These are phyloP conservation scores for Mycena venus DNA, from an alignment of 768 basidiomycete species.

Conservation along the genomic window DNA sequence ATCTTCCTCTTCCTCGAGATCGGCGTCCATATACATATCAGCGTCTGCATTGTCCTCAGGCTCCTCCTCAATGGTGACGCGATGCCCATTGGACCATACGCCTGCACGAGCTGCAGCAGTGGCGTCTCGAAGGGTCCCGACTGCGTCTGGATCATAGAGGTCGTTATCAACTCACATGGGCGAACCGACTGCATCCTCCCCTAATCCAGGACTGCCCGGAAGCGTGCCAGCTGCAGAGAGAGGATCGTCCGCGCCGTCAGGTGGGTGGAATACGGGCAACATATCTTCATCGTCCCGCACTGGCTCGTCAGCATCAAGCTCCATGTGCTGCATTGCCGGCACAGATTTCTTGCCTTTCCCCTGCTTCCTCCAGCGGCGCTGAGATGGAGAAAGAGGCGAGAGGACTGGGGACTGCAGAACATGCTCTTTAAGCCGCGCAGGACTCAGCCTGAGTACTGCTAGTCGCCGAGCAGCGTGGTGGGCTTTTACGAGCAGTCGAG, in stretches of 20 bases:
- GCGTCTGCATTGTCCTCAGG: neutral
- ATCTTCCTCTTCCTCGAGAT: neutral
- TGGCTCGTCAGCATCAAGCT: neutral
- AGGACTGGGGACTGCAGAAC: no score
- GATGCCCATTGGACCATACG: conserved; percentile 12
- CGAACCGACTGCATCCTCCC: no score
- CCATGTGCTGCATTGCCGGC: no score
- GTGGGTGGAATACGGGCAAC: neutral
- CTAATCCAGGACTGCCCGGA: no score
- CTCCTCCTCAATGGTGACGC: neutral
- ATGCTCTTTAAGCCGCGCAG: neutral
- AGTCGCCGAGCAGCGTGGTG: conserved; percentile 3
- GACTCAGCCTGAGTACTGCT: neutral
- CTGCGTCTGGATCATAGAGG: neutral
- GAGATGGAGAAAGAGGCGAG: no score
- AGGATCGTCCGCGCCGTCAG: no score
- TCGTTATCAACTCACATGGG: no score
- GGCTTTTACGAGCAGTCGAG: conserved; percentile 1
- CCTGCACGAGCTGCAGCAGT: neutral
- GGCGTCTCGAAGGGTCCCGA: neutral
- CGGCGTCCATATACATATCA: neutral
- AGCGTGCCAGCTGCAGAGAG: no score
- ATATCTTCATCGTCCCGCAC: neutral
- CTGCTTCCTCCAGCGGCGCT: no score
- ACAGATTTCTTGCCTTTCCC: no score